Evolutionary conservation across 257 asterid species (phyloP).

Genomic region (Primulina tabacum): DNA sequence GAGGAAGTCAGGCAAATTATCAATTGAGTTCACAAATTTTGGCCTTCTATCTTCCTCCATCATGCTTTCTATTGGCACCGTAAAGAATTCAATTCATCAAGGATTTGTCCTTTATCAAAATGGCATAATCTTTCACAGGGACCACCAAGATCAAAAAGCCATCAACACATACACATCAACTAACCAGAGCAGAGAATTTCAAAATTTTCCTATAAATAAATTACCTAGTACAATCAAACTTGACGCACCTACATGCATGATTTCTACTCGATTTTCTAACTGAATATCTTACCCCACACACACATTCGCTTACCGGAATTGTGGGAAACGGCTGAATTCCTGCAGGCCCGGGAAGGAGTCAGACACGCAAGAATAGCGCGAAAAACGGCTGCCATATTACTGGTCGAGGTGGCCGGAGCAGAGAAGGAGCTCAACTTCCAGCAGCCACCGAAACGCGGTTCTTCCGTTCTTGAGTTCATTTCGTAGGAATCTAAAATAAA

Average conservation of each 20-base stretch:
- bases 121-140: too few species aligned
- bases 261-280: background rate
- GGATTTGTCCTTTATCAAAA: background rate
- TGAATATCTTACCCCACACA: background rate
- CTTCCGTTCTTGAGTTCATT: constrained; percentile 5
- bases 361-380: constrained; percentile 11
- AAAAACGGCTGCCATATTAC: too few species aligned
- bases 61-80: constrained; percentile 17
- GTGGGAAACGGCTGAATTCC: constrained; percentile 21
- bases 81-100: background rate
- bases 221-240: too few species aligned
- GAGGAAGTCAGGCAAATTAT: constrained; percentile 19
- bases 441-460: background rate
- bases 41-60: constrained; percentile 22
- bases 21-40: background rate
- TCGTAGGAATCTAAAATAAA: background rate
- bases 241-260: background rate
- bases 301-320: constrained; percentile 13
- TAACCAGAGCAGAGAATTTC: background rate
- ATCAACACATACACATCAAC: too few species aligned
- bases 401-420: background rate
- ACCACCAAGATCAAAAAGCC: background rate
- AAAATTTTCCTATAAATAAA: too few species aligned
- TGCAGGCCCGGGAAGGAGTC: background rate
- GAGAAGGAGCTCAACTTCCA: constrained; percentile 3